Evolutionary conservation across 352 stramenopile species (phyloP), one percentile per base, ranked within the genome.

Genomic region (Thraustotheca clavata): DNA sequence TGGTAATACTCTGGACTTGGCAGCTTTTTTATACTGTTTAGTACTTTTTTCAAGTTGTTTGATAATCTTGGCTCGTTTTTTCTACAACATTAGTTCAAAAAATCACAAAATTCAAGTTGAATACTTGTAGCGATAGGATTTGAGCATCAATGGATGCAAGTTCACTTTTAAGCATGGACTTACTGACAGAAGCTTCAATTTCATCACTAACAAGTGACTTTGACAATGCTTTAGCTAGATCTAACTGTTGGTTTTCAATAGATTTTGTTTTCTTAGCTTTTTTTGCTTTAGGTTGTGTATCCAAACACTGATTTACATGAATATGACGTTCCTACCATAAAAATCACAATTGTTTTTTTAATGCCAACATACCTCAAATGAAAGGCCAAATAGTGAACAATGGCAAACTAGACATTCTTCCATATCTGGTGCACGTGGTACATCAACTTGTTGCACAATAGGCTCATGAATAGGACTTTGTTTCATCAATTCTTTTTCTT

Each of bases 271-370:
- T 63, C 35, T 63, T 60, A 4, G 27, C 22, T 26, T 63, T 63
- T 6, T 24, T 33, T 20, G 32, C 11, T 5, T 39, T 16, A 3
- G 29, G 29, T 16, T 61, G 24, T 33, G 5, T 31, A 33, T 65
- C 57, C 38, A 65, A 54, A 33, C 57, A 65, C n/a, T 29, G 14
- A 22, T 65, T 65, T 14, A 65, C 57, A 22, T 65, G 57, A n/a
- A 29, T 31, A 27, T 65, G 57, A 18, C 57, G 38, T 11, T 50
- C 57, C 57, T 65, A 55, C 0, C 49, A 59, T 60, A 22, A 18
- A 1, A 7, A 60, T 16, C 18, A 60, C 33, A 49, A 16, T 20
- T 14, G 1, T 11, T 31, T 52, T 12, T 27, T 11, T 14, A 47
- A 38, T 18, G 29, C 34, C 18, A 8, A 18, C 6, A 2, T 36